phyloP scores from a whole-genome alignment of 805 yeast species.

The Saccharomycopsis sp. region DNA sequence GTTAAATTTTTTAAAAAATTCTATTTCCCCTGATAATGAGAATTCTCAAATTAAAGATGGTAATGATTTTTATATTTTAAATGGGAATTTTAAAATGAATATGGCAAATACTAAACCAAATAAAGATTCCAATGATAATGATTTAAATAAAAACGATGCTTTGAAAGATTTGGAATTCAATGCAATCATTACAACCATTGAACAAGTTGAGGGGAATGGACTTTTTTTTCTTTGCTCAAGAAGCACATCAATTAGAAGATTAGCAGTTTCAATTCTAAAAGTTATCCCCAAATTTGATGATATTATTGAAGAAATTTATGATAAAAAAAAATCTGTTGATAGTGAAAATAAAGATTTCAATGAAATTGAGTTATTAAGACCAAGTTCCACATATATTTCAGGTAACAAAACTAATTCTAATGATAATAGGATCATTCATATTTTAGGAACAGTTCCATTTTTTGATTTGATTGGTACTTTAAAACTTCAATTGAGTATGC shows the following conservation, averaged over 20 bases:
- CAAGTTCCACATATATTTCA: no score
- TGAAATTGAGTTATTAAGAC: no score
- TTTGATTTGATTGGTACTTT: conserved; percentile 45
- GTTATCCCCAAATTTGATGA: conserved; percentile 83
- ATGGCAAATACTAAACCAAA: conserved; percentile 18
- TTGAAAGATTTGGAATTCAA: conserved; percentile 47
- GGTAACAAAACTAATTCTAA: conserved; percentile 21
- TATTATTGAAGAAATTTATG: conserved; percentile 50
- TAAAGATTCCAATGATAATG: conserved; percentile 19
- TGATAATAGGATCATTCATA: conserved; percentile 67
- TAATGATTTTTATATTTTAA: conserved; percentile 17
- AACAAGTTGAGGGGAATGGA: conserved; percentile 95
- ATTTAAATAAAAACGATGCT: conserved; percentile 21
- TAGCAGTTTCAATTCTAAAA: conserved; percentile 66
- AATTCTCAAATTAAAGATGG: conserved; percentile 22
- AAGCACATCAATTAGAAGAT: conserved; percentile 60
- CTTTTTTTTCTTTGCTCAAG: conserved; percentile 84
- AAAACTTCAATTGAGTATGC: conserved; percentile 46
- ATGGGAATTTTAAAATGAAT: conserved; percentile 17
- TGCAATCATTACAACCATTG: conserved; percentile 72
- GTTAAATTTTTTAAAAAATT: conserved; percentile 51
- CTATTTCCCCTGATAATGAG: conserved; percentile 13
- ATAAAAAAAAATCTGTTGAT: conserved; percentile 6
- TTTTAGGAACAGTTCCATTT: conserved; percentile 63
- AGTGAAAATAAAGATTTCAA: not conserved